Percentiles rank a stretch among this genome's conserved stretches.
Conservation (phyloP, 129 eudicot genomes). For the Chrysanthemum makinoi region DNA sequence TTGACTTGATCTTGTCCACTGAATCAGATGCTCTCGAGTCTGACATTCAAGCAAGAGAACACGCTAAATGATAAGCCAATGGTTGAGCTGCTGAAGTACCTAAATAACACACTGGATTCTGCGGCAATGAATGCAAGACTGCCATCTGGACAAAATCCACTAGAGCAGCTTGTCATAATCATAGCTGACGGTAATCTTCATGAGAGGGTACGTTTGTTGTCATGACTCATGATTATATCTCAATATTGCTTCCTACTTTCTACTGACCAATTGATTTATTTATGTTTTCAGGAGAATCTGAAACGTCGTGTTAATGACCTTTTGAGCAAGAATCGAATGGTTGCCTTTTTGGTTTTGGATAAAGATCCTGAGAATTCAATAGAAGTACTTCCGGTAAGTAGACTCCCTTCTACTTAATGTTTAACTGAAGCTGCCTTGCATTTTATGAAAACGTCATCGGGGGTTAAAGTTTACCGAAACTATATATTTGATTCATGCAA, state of each 20-base stretch:
- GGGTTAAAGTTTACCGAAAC: too few relatives aligned
- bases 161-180: conserved; percentile 91
- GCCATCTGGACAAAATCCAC: conserved; percentile 84
- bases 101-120: conserved; percentile 69
- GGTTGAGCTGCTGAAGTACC: conserved; percentile 77
- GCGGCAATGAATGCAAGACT: conserved; percentile 73
- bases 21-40: conserved; percentile 86
- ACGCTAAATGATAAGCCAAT: conserved; percentile 86
- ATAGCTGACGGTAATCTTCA: conserved; percentile 91
- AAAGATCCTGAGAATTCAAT: conserved; percentile 68
- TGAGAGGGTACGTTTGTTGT: conserved; percentile 49
- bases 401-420: background rate
- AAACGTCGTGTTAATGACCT: conserved; percentile 75
- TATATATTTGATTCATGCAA: too few relatives aligned
- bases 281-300: conserved; percentile 55
- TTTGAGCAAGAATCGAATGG: conserved; percentile 79
- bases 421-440: background rate
- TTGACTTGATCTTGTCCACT: conserved; percentile 15
- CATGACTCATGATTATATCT: background rate
- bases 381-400: conserved; percentile 58
- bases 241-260: conserved; percentile 3
- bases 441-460: background rate
- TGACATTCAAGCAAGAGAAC: conserved; percentile 93
- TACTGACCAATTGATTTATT: background rate
- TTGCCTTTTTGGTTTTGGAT: conserved; percentile 81